Conservation (phyloP, 257 asterid genomes). For the Nicotiana noctiflora region DNA sequence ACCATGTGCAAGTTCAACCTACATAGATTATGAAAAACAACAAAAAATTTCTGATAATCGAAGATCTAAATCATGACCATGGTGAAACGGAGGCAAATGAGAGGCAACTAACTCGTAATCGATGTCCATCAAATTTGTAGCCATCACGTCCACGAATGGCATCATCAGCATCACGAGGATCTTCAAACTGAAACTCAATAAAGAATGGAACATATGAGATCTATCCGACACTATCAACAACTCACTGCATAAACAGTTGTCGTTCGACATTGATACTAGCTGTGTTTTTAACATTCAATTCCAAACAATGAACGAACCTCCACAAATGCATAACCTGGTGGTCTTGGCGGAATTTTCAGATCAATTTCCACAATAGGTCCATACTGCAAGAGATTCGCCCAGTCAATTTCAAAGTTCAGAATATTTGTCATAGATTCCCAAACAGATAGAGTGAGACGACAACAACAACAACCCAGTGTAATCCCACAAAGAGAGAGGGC, state of each 20-base stretch:
- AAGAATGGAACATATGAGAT: not conserved
- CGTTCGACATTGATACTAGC: too few relatives aligned
- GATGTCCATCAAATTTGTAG: slow-evolving; percentile 55
- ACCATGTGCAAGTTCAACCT: slow-evolving; percentile 89
- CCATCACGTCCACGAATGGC: slow-evolving; percentile 87
- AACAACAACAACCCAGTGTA: too few relatives aligned
- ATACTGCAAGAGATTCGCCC: slow-evolving; percentile 38
- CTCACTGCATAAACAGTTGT: too few relatives aligned
- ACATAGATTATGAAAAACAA: slow-evolving; percentile 4
- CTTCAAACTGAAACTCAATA: slow-evolving; percentile 50
- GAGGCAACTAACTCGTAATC: slow-evolving; percentile 48
- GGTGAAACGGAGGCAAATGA: too few relatives aligned
- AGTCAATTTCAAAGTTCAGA: not conserved
- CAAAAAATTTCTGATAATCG: too few relatives aligned
- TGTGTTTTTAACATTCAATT: not conserved
- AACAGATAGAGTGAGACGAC: not conserved
- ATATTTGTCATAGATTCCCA: not conserved
- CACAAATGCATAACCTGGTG: slow-evolving; percentile 88
- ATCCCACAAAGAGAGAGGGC: too few relatives aligned
- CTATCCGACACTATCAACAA: not conserved
- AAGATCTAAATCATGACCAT: too few relatives aligned
- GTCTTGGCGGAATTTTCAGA: slow-evolving; percentile 77
- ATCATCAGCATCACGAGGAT: slow-evolving; percentile 68
- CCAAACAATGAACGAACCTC: slow-evolving; percentile 45
- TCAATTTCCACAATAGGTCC: slow-evolving; percentile 69